Percentiles rank a stretch among this genome's conserved stretches.
phyloP scores from a whole-genome alignment of 352 stramenopile genomes.

The Pythium diclinum region DNA sequence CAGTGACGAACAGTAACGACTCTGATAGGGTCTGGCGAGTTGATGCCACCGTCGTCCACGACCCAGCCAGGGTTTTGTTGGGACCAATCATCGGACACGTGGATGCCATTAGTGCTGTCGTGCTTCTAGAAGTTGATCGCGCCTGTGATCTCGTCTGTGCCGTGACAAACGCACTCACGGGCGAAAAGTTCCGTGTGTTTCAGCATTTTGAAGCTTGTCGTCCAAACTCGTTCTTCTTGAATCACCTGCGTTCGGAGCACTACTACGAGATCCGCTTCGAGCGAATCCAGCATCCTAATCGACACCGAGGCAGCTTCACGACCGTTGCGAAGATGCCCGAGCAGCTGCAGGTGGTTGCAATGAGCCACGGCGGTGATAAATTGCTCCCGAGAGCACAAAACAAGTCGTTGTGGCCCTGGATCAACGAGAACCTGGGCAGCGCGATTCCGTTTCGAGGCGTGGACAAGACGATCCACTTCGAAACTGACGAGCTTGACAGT shows the following conservation, averaged over 20 bases:
- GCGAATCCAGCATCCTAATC: constrained; percentile 36
- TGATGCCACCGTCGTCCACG: constrained; percentile 11
- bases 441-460: constrained; percentile 18
- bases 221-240: constrained; percentile 61
- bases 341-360: constrained; percentile 38
- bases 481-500: constrained; percentile 26
- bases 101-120: constrained; percentile 43
- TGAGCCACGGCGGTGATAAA: not conserved
- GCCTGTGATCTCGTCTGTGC: constrained; percentile 49
- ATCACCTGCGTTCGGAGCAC: constrained; percentile 53
- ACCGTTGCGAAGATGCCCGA: constrained; percentile 32
- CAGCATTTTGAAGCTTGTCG: constrained; percentile 45
- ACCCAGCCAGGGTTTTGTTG: constrained; percentile 37
- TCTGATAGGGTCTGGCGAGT: constrained; percentile 3
- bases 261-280: constrained; percentile 52
- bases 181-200: constrained; percentile 40
- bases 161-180: constrained; percentile 48
- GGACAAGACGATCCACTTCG: constrained; percentile 31
- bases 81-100: constrained; percentile 76
- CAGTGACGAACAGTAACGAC: not conserved
- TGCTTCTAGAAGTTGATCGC: constrained; percentile 69
- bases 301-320: constrained; percentile 47
- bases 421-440: constrained; percentile 23
- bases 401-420: constrained; percentile 13
- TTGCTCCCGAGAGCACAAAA: constrained; percentile 2